Evolutionary conservation across 345 rosid genomes (phyloP), one percentile per base, ranked within the genome.

Genomic region (Moricandia arvensis): DNA sequence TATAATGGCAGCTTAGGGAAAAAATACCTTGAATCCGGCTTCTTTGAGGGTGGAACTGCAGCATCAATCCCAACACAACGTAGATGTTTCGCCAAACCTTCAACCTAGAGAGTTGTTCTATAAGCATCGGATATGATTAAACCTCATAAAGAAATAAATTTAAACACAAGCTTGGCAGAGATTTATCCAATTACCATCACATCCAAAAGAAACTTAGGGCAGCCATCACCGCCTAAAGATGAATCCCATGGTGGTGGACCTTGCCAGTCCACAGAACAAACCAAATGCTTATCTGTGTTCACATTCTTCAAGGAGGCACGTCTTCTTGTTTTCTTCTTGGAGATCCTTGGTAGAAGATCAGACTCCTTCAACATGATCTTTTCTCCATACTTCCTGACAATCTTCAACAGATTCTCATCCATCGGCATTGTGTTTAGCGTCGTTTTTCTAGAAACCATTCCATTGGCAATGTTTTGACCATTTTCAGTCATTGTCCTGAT

Each of bases 51-150:
- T 34, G 97, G 93, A 68, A 88, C 78, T 38, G 97, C 96, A 79
- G 97, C 98, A 84, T 93, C 97, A 55, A 93, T 73, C 16, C 97
- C 97, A 58, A 93, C 97, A 80, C 98, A 93, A 1, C 93, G 90
- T 58, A 93, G 81, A 86, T 93, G 97, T 79, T 93, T 93, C 3
- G 98, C 98, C 87, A 93, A 80, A 75, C 98, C 96, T 85, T 91
- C 98, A 76, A 93, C 89, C 96, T 93, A 79, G 51, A 59, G 6
- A 80, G 18, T 75, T 31, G 37, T 54, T 34, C 8, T 13, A 68
- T 79, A 29, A 82, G 71, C 45, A 68, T 74, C 69, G 31, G 71
- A 13, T 54, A 53, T 31, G 62, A 51, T 58, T 8, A n/a, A n/a
- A 54, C 29, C 30, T 34, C 59, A 8, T 6, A 6, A 8, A 57